Evolutionary conservation across 768 basidiomycete species (phyloP), one percentile per base, ranked within the genome.

Genomic region (Cyclocybe aegerita): DNA sequence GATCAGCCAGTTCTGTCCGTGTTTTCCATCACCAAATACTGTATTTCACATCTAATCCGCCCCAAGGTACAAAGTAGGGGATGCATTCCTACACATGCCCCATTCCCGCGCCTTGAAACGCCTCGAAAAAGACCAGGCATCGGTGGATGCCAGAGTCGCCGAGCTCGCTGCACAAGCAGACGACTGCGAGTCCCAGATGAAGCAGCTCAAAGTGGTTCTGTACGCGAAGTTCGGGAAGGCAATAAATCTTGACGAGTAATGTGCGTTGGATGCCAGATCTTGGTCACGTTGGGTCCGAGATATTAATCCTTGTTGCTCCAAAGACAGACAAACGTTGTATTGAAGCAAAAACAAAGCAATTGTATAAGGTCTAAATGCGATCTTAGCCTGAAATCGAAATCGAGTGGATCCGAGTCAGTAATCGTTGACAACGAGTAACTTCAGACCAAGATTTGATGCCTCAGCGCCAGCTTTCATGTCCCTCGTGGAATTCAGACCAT

Each of bases 161-260:
- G 65, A 64, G 9, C 64, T 90, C 0, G 65, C 79, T 7, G 63
- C 63, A 7, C 73, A 76, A 33, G 80, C 82, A 12, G 82, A 85
- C 45, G 77, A 83, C 14, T 89, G 85, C 63, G 86, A 90, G 58
- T 74, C 67, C 31, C 73, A 82, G 59, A 92, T 93, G 90, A 87
- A 88, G 62, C 80, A 80, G 45, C 81, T 93, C 39, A 94, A 94
- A 65, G 78, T 88, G 37, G 63, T 74, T 0, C 64, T 94, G 48
- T 97, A 97, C 62, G 90, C 90, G 23, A 95, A 94, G 69, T 98
- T 98, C 64, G 94, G 94, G 14, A 82, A 79, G 37, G 88, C 93
- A 35, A 96, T 96, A 69, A 97, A 97, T 67, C 80, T 97, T 40
- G 93, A 96, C 65, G 90, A 90, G 63, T 88, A 67, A 60, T 36